These are phyloP conservation scores for Cucumis melo DNA, from an alignment of 306 rosid genomes.

Conservation along the genomic window DNA sequence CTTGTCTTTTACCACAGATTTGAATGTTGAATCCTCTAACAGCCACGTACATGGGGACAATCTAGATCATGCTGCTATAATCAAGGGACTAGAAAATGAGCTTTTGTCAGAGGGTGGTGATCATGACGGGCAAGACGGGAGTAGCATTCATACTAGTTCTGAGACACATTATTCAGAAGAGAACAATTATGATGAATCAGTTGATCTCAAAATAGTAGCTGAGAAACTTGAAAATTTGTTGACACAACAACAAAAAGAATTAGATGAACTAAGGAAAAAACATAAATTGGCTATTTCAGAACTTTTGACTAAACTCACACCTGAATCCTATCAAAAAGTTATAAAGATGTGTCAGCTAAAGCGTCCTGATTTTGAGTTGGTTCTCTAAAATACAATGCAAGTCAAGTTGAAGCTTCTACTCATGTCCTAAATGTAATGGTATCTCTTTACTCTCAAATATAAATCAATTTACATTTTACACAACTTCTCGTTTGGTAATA, in stretches of 20 bases:
- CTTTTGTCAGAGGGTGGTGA: not conserved
- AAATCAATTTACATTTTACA: not conserved
- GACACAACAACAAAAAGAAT: conserved; percentile 39
- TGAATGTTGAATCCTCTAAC: conserved; percentile 11
- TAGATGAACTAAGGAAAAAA: conserved; percentile 45
- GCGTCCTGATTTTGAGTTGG: conserved; percentile 15
- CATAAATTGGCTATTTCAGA: conserved; percentile 46
- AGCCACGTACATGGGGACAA: not conserved
- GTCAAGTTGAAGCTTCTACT: not conserved
- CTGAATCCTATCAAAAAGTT: conserved; percentile 33
- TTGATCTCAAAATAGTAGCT: conserved; percentile 22
- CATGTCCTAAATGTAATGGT: not conserved
- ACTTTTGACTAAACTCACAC: conserved; percentile 36
- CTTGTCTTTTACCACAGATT: conserved; percentile 20
- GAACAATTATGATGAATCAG: conserved; percentile 12
- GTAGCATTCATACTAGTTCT: conserved; percentile 10
- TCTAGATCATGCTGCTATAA: conserved; percentile 14
- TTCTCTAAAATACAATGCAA: not conserved
- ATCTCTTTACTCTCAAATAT: not conserved
- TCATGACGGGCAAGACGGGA: not conserved
- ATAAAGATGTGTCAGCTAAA: conserved; percentile 29
- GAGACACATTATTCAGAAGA: not conserved
- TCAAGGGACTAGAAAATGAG: conserved; percentile 8
- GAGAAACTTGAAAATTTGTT: conserved; percentile 34
- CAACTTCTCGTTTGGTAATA: not conserved